phyloP scores from a whole-genome alignment of 805 yeast genomes.

The Yarrowia keelungensis region DNA sequence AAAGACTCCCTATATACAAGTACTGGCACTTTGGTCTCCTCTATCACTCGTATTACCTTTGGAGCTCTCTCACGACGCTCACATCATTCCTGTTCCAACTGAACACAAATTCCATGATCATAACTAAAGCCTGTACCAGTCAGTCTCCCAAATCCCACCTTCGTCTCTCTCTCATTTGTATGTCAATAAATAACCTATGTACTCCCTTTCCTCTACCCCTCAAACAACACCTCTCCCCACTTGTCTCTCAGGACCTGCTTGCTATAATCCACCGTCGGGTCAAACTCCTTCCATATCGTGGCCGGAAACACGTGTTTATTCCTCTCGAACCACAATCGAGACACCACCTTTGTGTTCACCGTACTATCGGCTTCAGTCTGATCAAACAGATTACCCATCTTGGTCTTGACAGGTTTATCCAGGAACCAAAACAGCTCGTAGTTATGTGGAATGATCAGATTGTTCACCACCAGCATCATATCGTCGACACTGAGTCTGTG shows the following conservation, averaged over 20 bases:
- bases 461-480: conserved; percentile 46
- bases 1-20: too few species aligned
- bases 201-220: background rate
- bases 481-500: conserved; percentile 48
- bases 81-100: too few species aligned
- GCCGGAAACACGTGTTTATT: conserved; percentile 49
- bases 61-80: too few species aligned
- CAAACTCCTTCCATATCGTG: conserved; percentile 47
- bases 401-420: conserved; percentile 43
- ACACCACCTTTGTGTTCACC: conserved; percentile 45
- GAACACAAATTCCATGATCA: too few species aligned
- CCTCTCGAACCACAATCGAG: conserved; percentile 46
- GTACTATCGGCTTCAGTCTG: conserved; percentile 40
- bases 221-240: conserved; percentile 42
- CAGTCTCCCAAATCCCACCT: too few species aligned
- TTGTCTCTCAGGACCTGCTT: conserved; percentile 44
- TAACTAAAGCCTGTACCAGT: too few species aligned
- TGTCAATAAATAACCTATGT: background rate
- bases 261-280: conserved; percentile 46
- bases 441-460: conserved; percentile 48
- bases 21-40: too few species aligned
- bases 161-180: too few species aligned
- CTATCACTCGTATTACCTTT: too few species aligned
- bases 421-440: conserved; percentile 47
- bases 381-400: conserved; percentile 45